Evolutionary conservation across 108 stramenopile species (phyloP), one percentile per base, ranked within the genome.

Genomic region (Bacterosira constricta): DNA sequence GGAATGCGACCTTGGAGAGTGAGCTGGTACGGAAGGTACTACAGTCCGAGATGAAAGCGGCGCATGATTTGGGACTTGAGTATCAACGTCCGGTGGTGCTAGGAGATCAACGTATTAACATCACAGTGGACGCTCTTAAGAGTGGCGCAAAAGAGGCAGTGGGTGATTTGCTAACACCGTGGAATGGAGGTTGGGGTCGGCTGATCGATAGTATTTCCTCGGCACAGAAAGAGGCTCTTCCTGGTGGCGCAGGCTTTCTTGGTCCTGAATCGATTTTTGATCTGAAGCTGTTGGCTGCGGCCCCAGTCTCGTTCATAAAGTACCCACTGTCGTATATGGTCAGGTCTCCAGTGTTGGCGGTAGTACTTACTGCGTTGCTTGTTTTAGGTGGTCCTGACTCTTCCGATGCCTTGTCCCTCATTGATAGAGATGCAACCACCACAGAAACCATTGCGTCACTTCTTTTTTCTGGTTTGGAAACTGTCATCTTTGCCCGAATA

Each of bases 41-140:
- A 10, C 52, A 66, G 25, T 85, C 82, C 39, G 88, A 89, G 59
- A 89, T 89, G 88, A 58, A 69, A 39, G 81, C 88, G 13, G 85
- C 88, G 5, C 67, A 77, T 39, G 84, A 85, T 49, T 51, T 82
- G 25, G 85, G 85, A 25, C 17, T 75, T 42, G 8, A 29, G 12
- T 85, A 83, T 35, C 7, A 85, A 9, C 71, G 84, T 29, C 88
- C 88, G 17, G 84, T 86, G 3, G 79, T 86, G 3, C 45, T 89
- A 30, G 88, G 88, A 1, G 88, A 89, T 66, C 88, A 89, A 47
- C 60, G 79, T 26, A 89, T 89, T 53, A 85, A 89, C 45, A 50
- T 86, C 21, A 89, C 88, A 0, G 72, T 76, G 1, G 64, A 49
- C n/a, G 51, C 45, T n/a, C 42, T 89, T 44, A 76, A 75, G 20